Conservation (phyloP, 805 yeast genomes). For the Millerago galiae region DNA sequence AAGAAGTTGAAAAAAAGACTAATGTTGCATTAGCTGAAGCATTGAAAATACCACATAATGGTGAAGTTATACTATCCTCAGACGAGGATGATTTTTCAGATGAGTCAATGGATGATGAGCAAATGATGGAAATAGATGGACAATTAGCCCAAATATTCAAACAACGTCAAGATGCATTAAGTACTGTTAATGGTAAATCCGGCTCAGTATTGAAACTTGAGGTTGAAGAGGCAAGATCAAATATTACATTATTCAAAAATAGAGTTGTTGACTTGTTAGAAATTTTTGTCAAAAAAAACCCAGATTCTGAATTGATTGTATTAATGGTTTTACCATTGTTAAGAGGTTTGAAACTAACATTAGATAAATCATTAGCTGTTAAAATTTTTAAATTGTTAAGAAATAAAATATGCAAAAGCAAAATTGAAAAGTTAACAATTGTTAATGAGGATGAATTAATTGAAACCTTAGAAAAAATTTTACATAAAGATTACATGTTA, state of each 20-base stretch:
- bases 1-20: slow-evolving; percentile 46
- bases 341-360: slow-evolving; percentile 54
- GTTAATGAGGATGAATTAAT: slow-evolving; percentile 19
- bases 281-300: slow-evolving; percentile 38
- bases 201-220: slow-evolving; percentile 69
- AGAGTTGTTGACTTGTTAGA: slow-evolving; percentile 76
- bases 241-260: slow-evolving; percentile 70
- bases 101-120: slow-evolving; percentile 91
- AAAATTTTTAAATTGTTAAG: slow-evolving; percentile 72
- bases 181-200: slow-evolving; percentile 39
- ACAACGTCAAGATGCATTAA: slow-evolving; percentile 66
- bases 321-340: slow-evolving; percentile 50
- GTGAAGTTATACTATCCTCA: slow-evolving; percentile 33
- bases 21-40: slow-evolving; percentile 65
- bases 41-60: slow-evolving; percentile 52
- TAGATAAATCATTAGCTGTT: slow-evolving; percentile 63
- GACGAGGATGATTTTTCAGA: slow-evolving; percentile 52
- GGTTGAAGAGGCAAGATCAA: slow-evolving; percentile 72
- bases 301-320: slow-evolving; percentile 30
- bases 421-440: slow-evolving; percentile 20
- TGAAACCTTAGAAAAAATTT: slow-evolving; percentile 33
- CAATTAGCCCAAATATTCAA: slow-evolving; percentile 79
- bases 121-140: slow-evolving; percentile 90
- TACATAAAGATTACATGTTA: slow-evolving; percentile 28
- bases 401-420: slow-evolving; percentile 48